These are phyloP conservation scores for Pyricularia sp. DNA, from an alignment of 2,329 filamentous ascomycete genomes.

Conservation along the genomic window DNA sequence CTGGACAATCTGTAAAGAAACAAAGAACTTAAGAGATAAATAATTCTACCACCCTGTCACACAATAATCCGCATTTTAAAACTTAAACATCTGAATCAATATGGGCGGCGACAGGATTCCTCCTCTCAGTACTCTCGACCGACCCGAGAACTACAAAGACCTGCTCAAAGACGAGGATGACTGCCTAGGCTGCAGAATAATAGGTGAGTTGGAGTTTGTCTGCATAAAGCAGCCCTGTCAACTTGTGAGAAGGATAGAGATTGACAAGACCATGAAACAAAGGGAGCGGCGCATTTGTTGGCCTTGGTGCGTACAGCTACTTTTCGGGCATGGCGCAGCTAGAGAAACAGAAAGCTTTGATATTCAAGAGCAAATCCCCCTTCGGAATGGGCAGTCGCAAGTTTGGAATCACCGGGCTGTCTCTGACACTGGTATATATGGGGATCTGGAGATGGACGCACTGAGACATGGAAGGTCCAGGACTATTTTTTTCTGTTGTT, in stretches of 20 bases:
- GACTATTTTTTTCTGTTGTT: neutral
- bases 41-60: neutral
- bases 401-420: conserved; percentile 58
- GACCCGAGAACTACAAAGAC: conserved; percentile 52
- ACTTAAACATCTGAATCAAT: conserved; percentile 2
- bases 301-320: conserved; percentile 70
- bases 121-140: conserved; percentile 44
- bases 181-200: conserved; percentile 61
- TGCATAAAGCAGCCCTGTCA: neutral
- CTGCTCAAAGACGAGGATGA: conserved; percentile 53
- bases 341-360: conserved; percentile 52
- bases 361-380: conserved; percentile 58
- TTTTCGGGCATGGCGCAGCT: conserved; percentile 65
- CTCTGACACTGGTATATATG: conserved; percentile 57
- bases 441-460: conserved; percentile 49
- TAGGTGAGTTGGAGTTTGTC: conserved; percentile 43
- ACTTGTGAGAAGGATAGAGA: neutral
- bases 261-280: neutral
- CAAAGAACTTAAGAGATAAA: neutral
- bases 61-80: neutral
- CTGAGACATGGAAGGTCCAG: neutral
- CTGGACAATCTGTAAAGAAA: neutral
- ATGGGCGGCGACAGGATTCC: conserved; percentile 40
- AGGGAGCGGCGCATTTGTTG: conserved; percentile 70
- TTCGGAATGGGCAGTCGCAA: conserved; percentile 65